A percentile compares a stretch with the other conserved stretches of the same genome.
Conservation (phyloP, 2,329 filamentous ascomycete genomes). For the Fusarium xyrophilum region DNA sequence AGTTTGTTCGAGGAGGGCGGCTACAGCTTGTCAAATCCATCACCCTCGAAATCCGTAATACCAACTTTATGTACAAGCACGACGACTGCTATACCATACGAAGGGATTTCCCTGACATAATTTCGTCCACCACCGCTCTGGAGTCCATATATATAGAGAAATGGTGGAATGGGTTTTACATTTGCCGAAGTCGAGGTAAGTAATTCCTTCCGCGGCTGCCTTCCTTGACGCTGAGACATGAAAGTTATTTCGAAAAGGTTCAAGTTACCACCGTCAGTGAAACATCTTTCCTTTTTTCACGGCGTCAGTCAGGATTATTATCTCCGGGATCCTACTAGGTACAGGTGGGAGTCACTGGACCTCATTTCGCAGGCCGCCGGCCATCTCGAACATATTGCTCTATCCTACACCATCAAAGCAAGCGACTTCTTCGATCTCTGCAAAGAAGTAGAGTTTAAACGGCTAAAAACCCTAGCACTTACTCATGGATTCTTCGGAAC, state of each 20-base stretch:
- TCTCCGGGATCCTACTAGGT: background rate
- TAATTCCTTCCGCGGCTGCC: background rate
- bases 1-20: background rate
- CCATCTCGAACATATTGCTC: background rate
- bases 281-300: background rate
- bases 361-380: background rate
- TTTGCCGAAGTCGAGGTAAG: background rate
- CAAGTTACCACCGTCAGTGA: background rate
- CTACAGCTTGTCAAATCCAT: background rate
- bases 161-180: background rate
- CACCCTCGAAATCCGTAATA: background rate
- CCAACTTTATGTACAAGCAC: fast-evolving
- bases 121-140: background rate
- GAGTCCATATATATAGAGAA: background rate
- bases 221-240: background rate
- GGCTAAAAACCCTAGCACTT: background rate
- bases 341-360: background rate
- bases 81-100: background rate
- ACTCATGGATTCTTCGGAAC: background rate
- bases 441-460: background rate
- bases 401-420: background rate
- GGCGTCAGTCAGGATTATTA: background rate
- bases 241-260: background rate
- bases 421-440: background rate
- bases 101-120: background rate